A percentile compares a stretch with the other conserved stretches of the same genome.
These are phyloP conservation scores for Hirschioporus abietinus DNA, from an alignment of 768 basidiomycete genomes.

Conservation along the genomic window DNA sequence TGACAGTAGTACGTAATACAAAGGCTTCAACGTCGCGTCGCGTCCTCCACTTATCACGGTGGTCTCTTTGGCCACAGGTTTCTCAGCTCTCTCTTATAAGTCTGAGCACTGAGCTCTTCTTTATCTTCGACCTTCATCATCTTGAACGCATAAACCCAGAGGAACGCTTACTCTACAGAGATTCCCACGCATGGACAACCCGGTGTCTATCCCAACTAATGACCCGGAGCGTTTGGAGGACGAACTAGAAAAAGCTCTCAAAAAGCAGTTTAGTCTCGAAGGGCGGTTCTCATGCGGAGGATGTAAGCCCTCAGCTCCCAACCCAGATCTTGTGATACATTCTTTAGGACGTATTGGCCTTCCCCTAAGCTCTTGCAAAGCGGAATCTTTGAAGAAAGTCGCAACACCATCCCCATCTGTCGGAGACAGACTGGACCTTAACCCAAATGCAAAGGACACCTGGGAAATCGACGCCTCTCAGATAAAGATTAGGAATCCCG, in stretches of 20 bases:
- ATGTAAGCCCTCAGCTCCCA: slow-evolving; percentile 23
- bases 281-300: slow-evolving; percentile 27
- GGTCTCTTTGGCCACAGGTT: too few species aligned
- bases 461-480: slow-evolving; percentile 43
- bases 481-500: slow-evolving; percentile 35
- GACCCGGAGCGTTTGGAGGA: slow-evolving; percentile 18
- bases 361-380: slow-evolving; percentile 37
- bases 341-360: slow-evolving; percentile 37
- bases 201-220: not conserved
- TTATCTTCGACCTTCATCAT: too few species aligned
- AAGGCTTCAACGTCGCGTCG: too few species aligned
- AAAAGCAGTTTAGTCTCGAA: slow-evolving; percentile 17
- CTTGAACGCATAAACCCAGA: not conserved
- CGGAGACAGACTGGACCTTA: slow-evolving; percentile 36
- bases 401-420: slow-evolving; percentile 40
- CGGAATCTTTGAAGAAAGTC: slow-evolving; percentile 29
- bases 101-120: too few species aligned
- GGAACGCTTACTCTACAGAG: not conserved
- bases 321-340: slow-evolving; percentile 35
- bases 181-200: not conserved
- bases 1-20: too few species aligned
- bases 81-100: too few species aligned
- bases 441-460: slow-evolving; percentile 40
- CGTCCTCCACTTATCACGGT: too few species aligned
- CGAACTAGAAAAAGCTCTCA: slow-evolving; percentile 27